These are phyloP conservation scores for Phytophthora nicotianae DNA, from an alignment of 352 stramenopile genomes.

Conservation along the genomic window DNA sequence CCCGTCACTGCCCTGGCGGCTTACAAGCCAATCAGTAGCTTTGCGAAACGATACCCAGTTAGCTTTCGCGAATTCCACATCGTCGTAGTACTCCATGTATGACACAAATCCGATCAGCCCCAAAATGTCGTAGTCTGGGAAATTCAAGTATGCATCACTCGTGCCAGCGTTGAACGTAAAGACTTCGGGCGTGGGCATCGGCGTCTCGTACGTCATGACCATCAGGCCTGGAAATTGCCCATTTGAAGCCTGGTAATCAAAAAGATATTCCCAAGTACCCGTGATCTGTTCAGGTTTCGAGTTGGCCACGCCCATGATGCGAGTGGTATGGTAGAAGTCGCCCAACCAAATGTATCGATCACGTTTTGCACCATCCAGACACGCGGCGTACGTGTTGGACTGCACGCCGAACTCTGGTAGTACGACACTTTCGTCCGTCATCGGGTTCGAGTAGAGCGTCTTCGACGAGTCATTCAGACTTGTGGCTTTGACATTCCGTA, in stretches of 20 bases:
- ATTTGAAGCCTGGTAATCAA: conserved; percentile 27
- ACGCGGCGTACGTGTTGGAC: conserved; percentile 31
- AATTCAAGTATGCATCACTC: conserved; percentile 14
- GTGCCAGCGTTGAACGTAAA: conserved; percentile 35
- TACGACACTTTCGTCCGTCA: conserved; percentile 32
- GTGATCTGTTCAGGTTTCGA: conserved; percentile 28
- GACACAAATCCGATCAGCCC: conserved; percentile 35
- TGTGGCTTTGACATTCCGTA: conserved; percentile 26
- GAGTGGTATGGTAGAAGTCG: conserved; percentile 41
- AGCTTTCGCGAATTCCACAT: conserved; percentile 20
- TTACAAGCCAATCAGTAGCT: conserved; percentile 24
- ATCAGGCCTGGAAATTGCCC: conserved; percentile 15
- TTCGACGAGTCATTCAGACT: conserved; percentile 22
- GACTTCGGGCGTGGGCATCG: conserved; percentile 27
- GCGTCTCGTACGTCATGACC: conserved; percentile 28
- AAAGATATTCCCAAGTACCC: conserved; percentile 22
- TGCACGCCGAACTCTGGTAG: conserved; percentile 31
- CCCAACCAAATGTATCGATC: conserved; percentile 45
- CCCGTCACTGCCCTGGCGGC: background rate
- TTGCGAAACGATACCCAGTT: conserved; percentile 32
- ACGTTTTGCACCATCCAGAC: conserved; percentile 36
- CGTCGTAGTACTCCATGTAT: conserved; percentile 44
- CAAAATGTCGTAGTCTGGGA: conserved; percentile 41
- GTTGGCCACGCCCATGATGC: conserved; percentile 11
- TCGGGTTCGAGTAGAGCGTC: conserved; percentile 37